Evolutionary conservation across 169 alveolate species (phyloP), one percentile per base, ranked within the genome.

Genomic region (Eimeria maxima): DNA sequence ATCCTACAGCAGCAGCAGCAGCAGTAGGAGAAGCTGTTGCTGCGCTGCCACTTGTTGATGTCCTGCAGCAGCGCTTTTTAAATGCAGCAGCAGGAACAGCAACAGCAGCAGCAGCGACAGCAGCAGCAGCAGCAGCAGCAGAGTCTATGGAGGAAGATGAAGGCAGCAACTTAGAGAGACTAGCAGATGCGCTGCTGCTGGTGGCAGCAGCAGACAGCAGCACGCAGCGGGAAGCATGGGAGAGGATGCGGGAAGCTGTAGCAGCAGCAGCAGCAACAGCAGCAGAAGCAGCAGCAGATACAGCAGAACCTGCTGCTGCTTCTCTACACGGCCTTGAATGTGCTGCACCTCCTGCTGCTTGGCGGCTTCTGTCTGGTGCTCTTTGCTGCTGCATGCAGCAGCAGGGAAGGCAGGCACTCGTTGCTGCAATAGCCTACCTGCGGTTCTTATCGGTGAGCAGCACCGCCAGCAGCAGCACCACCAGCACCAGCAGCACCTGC

Each of bases 41-140:
- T 83, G 91, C 91, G 91, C 91, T 83, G 91, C 91, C 91, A n/a
- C 27, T 83, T 44, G 74, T 27, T n/a, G 91, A 83, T 18, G 91
- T 74, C 53, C 6, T 83, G 76, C 76, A 83, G n/a, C n/a, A n/a
- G n/a, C 38, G 91, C 60, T 47, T 18, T 20, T 2, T 3, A 42
- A 44, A 22, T 44, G 38, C 67, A 78, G 65, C 88, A 45, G 88
- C 88, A 78, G 63, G 45, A 45, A 18, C 88, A 45, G 88, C 88
- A 78, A 38, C 44, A 45, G 67, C 88, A 78, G 88, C 65, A 78
- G 44, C 57, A 24, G 67, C 88, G 45, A 42, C 88, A 78, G 74
- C 74, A 83, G 73, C 69, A 83, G 73, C 74, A 50, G 91, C 45
- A 83, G 73, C 27, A 6, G 74, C 91, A 83, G 91, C 73, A 55